Base-by-base conservation (phyloP, 108 stramenopile species). In the Cyclotella choctawhatcheeana region DNA sequence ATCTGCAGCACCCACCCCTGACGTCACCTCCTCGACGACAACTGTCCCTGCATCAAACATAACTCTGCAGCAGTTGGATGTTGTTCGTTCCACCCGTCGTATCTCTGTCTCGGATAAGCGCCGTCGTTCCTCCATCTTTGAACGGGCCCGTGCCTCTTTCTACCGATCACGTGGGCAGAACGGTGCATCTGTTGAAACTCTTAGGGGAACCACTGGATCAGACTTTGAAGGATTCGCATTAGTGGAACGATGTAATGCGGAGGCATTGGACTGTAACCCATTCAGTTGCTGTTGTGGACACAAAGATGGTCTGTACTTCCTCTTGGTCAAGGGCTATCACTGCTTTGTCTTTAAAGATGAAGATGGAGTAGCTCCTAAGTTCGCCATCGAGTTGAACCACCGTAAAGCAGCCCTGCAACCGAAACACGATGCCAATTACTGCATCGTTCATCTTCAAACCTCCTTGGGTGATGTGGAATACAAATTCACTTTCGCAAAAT, bases 251-350 rank as follows among this genome's bases (percentile, higher is more conserved):
- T 64, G 45, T 29, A 83, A 67, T 5, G 86, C 65, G 17, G 78
- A 69, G 17, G 71, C 48, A 20, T 25, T 26, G 27, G 50, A 37
- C 16, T 40, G 44, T 25, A 27, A 35, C 33, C 25, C 53, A 25
- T 43, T 72, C 25, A 58, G 31, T 40, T 69, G 65, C 20, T 67
- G 53, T 26, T 76, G 74, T 31, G 53, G 63, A 0, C 44, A 45
- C 0, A 78, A 74, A 30, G 86, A 87, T 25, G 69, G 68, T 45
- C 1, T 64, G 30, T 74, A 76, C 27, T 82, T 82, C 34, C 32
- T 94, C 7, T 73, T 94, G 26, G 83, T 94, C 75, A 94, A 94
- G 77, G 93, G 93, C 40, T 86, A 85, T 24, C 89, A 89, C 44
- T 85, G 86, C 67, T 94, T 94, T 66, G 89, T 94, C 0, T 94